Evolutionary conservation across 257 asterid genomes (phyloP).

Genomic region (Solanum tarapatanum): DNA sequence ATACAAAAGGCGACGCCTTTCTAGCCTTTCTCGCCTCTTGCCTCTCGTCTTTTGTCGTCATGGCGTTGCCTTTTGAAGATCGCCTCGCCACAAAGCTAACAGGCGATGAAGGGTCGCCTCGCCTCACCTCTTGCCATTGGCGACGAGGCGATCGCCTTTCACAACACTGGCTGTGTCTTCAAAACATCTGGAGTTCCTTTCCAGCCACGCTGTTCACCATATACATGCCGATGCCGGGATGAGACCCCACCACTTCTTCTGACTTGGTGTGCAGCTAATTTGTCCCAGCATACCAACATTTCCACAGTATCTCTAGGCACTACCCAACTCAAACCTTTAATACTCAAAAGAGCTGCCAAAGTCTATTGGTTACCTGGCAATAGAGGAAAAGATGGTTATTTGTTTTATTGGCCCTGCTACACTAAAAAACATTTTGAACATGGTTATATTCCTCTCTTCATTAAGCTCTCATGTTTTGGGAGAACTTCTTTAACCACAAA

Average conservation of each 20-base stretch:
- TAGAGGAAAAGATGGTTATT: neutral
- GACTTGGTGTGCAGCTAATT: neutral
- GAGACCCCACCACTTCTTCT: neutral
- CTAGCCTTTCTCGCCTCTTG: too few relatives aligned
- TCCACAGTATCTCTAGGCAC: neutral
- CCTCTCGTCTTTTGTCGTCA: too few relatives aligned
- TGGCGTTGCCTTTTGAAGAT: too few relatives aligned
- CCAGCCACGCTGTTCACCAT: neutral
- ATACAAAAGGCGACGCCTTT: too few relatives aligned
- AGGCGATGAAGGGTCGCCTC: too few relatives aligned
- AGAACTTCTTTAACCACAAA: neutral
- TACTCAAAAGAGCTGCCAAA: neutral
- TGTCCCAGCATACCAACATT: neutral
- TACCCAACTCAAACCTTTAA: neutral
- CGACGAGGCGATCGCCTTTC: too few relatives aligned
- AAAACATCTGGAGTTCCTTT: neutral
- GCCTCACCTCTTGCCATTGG: too few relatives aligned
- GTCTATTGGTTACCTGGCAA: neutral
- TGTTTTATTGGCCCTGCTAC: neutral
- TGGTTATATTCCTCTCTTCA: neutral
- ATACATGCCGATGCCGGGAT: neutral
- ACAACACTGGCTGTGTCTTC: neutral
- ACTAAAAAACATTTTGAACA: neutral
- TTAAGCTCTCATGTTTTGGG: neutral
- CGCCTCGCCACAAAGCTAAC: too few relatives aligned